These are phyloP conservation scores for Chalciporus chontae DNA, from an alignment of 768 basidiomycete species.

Conservation along the genomic window DNA sequence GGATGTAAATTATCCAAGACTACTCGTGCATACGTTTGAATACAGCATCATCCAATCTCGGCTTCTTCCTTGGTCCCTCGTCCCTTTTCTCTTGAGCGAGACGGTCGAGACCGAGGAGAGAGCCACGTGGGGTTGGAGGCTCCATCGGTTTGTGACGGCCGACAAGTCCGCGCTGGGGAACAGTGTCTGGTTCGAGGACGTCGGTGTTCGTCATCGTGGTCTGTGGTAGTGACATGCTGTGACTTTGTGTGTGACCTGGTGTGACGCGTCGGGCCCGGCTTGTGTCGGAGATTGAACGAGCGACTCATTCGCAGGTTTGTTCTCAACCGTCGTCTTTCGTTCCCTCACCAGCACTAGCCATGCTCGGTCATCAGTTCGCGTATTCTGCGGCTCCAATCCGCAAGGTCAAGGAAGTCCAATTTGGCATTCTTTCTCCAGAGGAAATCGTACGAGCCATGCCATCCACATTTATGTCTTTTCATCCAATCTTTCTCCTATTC, in stretches of 20 bases:
- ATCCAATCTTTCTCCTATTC: constrained; percentile 11
- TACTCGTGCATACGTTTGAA: constrained; percentile 75
- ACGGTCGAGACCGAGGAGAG: constrained; percentile 82
- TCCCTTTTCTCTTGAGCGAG: constrained; percentile 87
- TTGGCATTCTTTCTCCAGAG: constrained; percentile 97
- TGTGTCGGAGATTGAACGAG: constrained; percentile 32
- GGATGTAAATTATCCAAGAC: no score
- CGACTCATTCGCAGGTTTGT: constrained; percentile 33
- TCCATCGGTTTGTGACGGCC: constrained; percentile 53
- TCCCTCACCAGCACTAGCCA: constrained; percentile 31
- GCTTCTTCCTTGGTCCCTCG: constrained; percentile 59
- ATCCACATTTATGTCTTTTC: neutral
- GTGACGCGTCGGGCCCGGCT: constrained; percentile 22
- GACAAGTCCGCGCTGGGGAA: neutral
- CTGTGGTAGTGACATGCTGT: constrained; percentile 6
- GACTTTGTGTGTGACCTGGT: constrained; percentile 25
- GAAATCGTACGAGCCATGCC: constrained; percentile 68
- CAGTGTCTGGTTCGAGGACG: neutral
- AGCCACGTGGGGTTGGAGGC: constrained; percentile 74
- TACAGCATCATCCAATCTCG: constrained; percentile 58
- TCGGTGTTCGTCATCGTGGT: neutral
- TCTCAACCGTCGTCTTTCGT: constrained; percentile 29
- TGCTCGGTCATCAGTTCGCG: constrained; percentile 89
- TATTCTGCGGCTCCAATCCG: constrained; percentile 92
- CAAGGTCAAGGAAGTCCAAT: constrained; percentile 97